A percentile compares a stretch with the other conserved stretches of the same genome.
Conservation (phyloP, 2,329 filamentous ascomycete species). For the Didymella arachidicola region DNA sequence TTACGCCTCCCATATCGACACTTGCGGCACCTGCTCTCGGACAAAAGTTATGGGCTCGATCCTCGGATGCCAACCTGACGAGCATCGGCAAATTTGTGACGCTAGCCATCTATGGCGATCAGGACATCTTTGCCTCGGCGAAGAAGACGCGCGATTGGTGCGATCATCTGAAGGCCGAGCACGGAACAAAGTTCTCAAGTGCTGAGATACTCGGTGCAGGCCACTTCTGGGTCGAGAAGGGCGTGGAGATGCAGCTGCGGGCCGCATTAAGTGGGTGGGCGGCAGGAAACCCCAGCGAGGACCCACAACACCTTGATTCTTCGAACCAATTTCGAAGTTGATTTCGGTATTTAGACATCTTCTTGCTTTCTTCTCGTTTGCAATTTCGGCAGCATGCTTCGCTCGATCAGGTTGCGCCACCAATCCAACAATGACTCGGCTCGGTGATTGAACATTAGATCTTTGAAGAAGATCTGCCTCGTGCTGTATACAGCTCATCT, state of each 20-base stretch:
- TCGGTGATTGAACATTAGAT: neutral
- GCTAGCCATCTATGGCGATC: slow-evolving; percentile 76
- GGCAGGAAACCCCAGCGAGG: slow-evolving; percentile 20
- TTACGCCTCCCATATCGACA: slow-evolving; percentile 54
- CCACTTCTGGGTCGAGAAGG: slow-evolving; percentile 59
- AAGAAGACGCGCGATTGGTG: slow-evolving; percentile 73
- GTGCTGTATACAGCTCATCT: neutral
- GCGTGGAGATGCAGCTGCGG: slow-evolving; percentile 52
- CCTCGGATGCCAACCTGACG: slow-evolving; percentile 23
- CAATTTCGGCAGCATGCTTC: neutral
- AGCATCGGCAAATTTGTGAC: slow-evolving; percentile 53
- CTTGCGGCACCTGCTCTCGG: slow-evolving; percentile 45
- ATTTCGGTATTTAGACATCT: neutral
- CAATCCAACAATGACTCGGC: neutral
- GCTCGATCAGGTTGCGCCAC: neutral
- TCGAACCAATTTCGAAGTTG: neutral
- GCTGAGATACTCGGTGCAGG: slow-evolving; percentile 59
- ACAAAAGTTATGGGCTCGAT: slow-evolving; percentile 38
- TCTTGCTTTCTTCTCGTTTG: neutral
- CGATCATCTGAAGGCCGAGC: slow-evolving; percentile 56
- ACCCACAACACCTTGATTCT: neutral
- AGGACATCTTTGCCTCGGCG: slow-evolving; percentile 75
- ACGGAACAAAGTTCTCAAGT: slow-evolving; percentile 48
- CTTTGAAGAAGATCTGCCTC: neutral
- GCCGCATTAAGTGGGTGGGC: slow-evolving; percentile 54